Evolutionary conservation across 192 early-diverging fungal genomes (phyloP), one percentile per base, ranked within the genome.

Genomic region (Linnemannia exigua): DNA sequence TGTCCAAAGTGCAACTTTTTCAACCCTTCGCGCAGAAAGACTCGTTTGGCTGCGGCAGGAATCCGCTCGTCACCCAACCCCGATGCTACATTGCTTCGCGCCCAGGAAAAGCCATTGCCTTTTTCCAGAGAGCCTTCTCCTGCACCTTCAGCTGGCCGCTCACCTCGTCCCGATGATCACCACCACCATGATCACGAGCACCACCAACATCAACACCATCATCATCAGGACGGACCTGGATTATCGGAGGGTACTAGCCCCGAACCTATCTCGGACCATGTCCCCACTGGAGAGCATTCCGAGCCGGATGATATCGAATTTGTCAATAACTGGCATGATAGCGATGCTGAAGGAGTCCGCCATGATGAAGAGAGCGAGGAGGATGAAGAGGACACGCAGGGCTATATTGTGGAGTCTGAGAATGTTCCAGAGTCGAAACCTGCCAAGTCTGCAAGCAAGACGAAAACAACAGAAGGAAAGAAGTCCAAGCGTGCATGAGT

Each of bases 1-100:
- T 92, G 92, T 76, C 91, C 91, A 37, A 88, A 90, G 38, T 92
- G 92, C 83, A 89, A 90, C 68, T 89, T 90, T 63, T 91, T 92
- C 75, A 92, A 92, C 66, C 88, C 90, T 22, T 89, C 90, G 46
- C 82, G 89, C 35, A 82, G 86, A 67, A 87, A 71, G 28, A 35
- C 58, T 22, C 75, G 75, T 47, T 8, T 75, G 25, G 66, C 75
- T 22, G 33, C 22, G n/a, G 41, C 44, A 33, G 69, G 51, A 44
- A 28, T 82, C 41, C 74, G 35, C 9, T 22, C 76, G 35, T 67
- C 54, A 35, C 35, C 74, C 9, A 79, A 52, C 28, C 75, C 77
- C 7, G 84, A 86, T 1, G 33, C 71, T 48, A 77, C 84, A 3
- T 37, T 86, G n/a, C 84, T 86, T 54, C 84, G 73, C 38, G 84